phyloP scores from a whole-genome alignment of 371 early-diverging fungal species.

The Globomyces sp. region DNA sequence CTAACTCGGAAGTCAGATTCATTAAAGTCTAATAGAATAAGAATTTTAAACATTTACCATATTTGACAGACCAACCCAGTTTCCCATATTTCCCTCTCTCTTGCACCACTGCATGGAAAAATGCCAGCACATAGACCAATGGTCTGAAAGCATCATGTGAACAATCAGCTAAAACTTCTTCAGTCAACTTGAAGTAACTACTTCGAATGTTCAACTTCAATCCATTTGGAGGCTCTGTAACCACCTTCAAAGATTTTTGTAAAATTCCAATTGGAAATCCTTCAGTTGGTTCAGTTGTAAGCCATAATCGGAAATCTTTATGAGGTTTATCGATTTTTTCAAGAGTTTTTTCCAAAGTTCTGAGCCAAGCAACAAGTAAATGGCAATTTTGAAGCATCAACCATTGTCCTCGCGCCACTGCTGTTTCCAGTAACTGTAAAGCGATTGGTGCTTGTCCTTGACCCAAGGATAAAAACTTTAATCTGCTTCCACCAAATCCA shows the following conservation, averaged over 20 bases:
- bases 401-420: conserved; percentile 61
- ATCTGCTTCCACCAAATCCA: conserved; percentile 55
- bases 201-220: conserved; percentile 57
- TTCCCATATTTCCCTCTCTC: conserved; percentile 63
- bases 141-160: conserved; percentile 50
- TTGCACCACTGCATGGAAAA: conserved; percentile 66
- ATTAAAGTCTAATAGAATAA: conserved; percentile 46
- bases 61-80: conserved; percentile 61
- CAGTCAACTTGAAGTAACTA: conserved; percentile 53
- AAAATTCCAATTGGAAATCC: conserved; percentile 60
- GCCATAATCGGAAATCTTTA: conserved; percentile 58
- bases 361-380: conserved; percentile 55
- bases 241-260: conserved; percentile 61
- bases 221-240: conserved; percentile 65
- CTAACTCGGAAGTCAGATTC: conserved; percentile 60
- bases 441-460: conserved; percentile 66
- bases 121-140: conserved; percentile 55
- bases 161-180: conserved; percentile 52
- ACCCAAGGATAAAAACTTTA: conserved; percentile 61
- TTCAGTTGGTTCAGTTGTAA: conserved; percentile 60
- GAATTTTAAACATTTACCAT: conserved; percentile 7
- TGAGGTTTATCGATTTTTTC: conserved; percentile 63
- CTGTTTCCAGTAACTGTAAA: conserved; percentile 58
- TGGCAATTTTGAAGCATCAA: conserved; percentile 66
- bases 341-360: conserved; percentile 55